Percentiles rank a stretch among this genome's conserved stretches.
Conservation (phyloP, 139 green algal species). For the Chlamydomonas asymmetrica region DNA sequence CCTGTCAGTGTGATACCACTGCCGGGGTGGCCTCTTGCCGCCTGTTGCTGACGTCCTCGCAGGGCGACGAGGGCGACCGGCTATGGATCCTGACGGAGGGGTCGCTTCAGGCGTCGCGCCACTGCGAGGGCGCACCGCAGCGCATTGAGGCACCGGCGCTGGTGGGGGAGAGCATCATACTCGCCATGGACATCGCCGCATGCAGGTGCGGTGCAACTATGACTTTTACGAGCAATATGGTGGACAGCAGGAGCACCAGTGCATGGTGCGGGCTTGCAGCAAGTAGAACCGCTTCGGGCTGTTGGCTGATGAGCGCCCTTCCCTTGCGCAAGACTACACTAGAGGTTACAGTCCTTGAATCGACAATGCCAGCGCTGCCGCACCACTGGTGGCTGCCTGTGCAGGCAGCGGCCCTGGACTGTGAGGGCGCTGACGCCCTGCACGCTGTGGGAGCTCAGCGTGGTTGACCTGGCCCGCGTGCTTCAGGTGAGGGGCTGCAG, state of each 20-base stretch:
- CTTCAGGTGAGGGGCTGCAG: no score
- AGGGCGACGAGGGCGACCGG: constrained; percentile 48
- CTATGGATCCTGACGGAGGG: constrained; percentile 38
- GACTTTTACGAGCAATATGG: neutral
- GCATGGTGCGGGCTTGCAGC: neutral
- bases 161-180: constrained; percentile 24
- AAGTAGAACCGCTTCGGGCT: neutral
- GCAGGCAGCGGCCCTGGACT: constrained; percentile 27
- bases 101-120: constrained; percentile 29
- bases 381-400: no score
- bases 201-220: constrained; percentile 13
- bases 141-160: constrained; percentile 18
- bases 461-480: constrained; percentile 17
- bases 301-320: neutral
- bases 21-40: no score
- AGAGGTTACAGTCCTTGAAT: no score
- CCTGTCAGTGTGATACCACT: neutral
- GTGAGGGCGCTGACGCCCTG: neutral
- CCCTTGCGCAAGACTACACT: no score
- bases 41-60: no score
- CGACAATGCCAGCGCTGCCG: no score
- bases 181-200: constrained; percentile 5
- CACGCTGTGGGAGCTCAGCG: constrained; percentile 23
- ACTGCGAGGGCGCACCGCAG: constrained; percentile 25
- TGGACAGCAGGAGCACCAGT: neutral